Conservation (phyloP, 352 stramenopile genomes). For the Aphanomyces stellatus region DNA sequence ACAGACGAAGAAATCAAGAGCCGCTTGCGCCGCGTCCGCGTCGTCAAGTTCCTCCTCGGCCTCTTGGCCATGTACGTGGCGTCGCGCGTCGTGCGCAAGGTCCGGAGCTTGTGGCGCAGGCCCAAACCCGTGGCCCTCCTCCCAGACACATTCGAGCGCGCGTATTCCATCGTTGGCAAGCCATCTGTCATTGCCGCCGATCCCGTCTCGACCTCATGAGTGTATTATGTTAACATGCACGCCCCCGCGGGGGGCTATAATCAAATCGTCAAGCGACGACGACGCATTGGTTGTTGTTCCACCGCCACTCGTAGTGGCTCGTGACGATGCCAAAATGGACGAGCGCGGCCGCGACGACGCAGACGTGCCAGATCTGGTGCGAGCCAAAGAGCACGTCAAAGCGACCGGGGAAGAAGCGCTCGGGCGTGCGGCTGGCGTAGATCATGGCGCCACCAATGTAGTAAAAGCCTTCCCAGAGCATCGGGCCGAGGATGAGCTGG, state of each 20-base stretch:
- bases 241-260: too few relatives aligned
- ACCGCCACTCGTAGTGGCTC: slow-evolving; percentile 81
- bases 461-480: slow-evolving; percentile 67
- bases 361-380: slow-evolving; percentile 85
- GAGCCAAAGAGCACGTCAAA: slow-evolving; percentile 82
- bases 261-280: neutral
- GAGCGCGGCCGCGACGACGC: slow-evolving; percentile 69
- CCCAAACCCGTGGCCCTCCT: neutral
- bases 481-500: slow-evolving; percentile 69
- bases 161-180: neutral
- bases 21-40: slow-evolving; percentile 54
- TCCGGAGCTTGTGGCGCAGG: neutral
- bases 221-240: too few relatives aligned
- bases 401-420: slow-evolving; percentile 73
- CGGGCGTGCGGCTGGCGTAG: slow-evolving; percentile 76
- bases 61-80: slow-evolving; percentile 22
- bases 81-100: neutral
- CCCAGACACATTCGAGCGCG: neutral
- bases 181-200: neutral
- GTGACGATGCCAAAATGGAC: slow-evolving; percentile 78
- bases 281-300: slow-evolving; percentile 65
- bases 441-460: slow-evolving; percentile 79
- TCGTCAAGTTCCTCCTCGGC: slow-evolving; percentile 72
- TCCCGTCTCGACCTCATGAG: too few relatives aligned
- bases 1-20: slow-evolving; percentile 70